Conservation (phyloP, 352 stramenopile species). For the Phytophthora multivora region DNA sequence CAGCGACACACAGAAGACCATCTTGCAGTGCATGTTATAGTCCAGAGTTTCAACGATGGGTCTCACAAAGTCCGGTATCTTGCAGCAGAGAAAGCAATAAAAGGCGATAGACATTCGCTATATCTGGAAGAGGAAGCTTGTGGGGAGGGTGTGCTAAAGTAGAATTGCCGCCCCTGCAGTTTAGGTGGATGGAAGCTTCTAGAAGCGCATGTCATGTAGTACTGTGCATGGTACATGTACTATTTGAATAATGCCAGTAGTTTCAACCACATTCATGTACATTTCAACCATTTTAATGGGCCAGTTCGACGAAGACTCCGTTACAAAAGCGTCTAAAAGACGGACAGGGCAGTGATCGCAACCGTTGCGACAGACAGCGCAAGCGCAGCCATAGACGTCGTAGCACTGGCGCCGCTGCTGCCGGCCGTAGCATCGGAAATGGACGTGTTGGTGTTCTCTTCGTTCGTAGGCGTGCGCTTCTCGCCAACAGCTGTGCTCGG, state of each 20-base stretch:
- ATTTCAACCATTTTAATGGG: constrained; percentile 21
- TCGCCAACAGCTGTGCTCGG: constrained; percentile 27
- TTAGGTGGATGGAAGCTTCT: too few species aligned
- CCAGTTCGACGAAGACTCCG: not conserved
- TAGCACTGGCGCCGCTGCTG: constrained; percentile 10
- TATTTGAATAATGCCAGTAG: not conserved
- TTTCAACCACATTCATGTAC: constrained; percentile 16
- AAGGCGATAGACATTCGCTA: too few species aligned
- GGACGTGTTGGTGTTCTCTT: constrained; percentile 11
- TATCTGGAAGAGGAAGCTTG: too few species aligned
- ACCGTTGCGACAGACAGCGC: constrained; percentile 26
- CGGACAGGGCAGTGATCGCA: constrained; percentile 15
- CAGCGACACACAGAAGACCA: too few species aligned
- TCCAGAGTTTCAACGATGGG: too few species aligned
- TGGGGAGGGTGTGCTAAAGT: too few species aligned
- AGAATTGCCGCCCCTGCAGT: too few species aligned
- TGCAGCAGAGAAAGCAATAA: too few species aligned
- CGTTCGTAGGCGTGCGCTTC: constrained; percentile 33
- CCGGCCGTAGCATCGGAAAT: constrained; percentile 1
- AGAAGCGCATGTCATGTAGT: too few species aligned
- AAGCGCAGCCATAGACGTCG: constrained; percentile 11
- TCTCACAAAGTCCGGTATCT: too few species aligned
- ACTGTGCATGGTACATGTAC: too few species aligned
- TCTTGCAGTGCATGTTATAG: too few species aligned
- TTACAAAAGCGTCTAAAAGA: constrained; percentile 24